Conservation (phyloP, 495 filamentous ascomycete species). For the Hypomontagnella submonticulosa region DNA sequence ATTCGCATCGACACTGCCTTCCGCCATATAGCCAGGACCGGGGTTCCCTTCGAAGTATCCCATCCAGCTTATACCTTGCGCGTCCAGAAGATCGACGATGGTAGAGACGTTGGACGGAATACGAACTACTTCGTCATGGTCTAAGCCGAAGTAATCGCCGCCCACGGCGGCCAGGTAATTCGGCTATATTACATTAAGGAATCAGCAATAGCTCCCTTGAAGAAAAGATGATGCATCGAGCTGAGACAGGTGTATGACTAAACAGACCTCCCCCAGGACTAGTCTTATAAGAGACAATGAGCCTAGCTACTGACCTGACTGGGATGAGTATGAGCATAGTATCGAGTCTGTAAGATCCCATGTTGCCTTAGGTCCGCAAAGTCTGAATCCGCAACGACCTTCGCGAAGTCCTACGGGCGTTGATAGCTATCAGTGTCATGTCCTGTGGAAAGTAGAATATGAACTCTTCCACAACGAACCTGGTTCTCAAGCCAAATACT, state of each 20-base stretch:
- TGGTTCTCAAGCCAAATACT: constrained; percentile 79
- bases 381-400: constrained; percentile 61
- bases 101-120: constrained; percentile 75
- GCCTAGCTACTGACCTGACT: constrained; percentile 52
- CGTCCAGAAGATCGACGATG: constrained; percentile 73
- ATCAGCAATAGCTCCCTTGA: constrained; percentile 2
- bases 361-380: constrained; percentile 66
- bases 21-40: constrained; percentile 73
- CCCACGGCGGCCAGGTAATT: constrained; percentile 71
- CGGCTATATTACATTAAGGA: constrained; percentile 52
- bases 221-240: too few species aligned
- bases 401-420: constrained; percentile 63
- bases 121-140: constrained; percentile 69
- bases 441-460: too few species aligned
- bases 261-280: not conserved
- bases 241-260: not conserved
- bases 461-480: constrained; percentile 39
- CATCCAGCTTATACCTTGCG: constrained; percentile 69
- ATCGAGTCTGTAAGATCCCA: constrained; percentile 72
- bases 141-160: constrained; percentile 75
- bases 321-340: constrained; percentile 69
- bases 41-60: constrained; percentile 76
- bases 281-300: not conserved
- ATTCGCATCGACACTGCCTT: constrained; percentile 56
- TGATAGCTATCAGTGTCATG: constrained; percentile 3